These are phyloP conservation scores for Russula virescens DNA, from an alignment of 768 basidiomycete genomes.

Conservation along the genomic window DNA sequence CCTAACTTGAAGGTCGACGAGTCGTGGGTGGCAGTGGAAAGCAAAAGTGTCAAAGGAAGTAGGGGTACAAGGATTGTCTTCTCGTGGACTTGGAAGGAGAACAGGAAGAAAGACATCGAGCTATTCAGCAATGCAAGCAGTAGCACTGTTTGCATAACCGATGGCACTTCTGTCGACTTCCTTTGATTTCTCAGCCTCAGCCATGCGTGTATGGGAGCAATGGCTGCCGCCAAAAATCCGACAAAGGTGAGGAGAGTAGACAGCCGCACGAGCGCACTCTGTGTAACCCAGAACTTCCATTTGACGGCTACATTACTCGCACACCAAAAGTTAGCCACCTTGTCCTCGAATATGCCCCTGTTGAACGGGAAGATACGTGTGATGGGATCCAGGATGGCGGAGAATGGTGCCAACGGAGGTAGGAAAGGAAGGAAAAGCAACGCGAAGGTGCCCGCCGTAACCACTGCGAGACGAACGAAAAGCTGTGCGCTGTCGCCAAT, in stretches of 20 bases:
- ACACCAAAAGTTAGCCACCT: conserved; percentile 98
- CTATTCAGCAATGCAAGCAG: conserved; percentile 75
- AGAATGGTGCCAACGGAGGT: conserved; percentile 49
- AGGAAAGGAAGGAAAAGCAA: conserved; percentile 78
- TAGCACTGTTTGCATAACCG: conserved; percentile 61
- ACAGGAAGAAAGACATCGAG: conserved; percentile 90
- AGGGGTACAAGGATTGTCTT: conserved; percentile 86
- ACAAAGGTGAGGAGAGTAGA: conserved; percentile 61
- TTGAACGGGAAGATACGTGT: conserved; percentile 87
- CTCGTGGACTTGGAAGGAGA: conserved; percentile 96
- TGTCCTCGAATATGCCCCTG: conserved; percentile 90
- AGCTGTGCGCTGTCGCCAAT: conserved; percentile 34
- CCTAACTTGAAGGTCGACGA: conserved; percentile 66
- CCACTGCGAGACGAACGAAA: conserved; percentile 60
- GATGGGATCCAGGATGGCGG: conserved; percentile 55
- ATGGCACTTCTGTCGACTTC: conserved; percentile 27
- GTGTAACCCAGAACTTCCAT: conserved; percentile 57
- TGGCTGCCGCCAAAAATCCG: conserved; percentile 63
- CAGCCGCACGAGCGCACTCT: conserved; percentile 50
- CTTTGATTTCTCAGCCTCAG: conserved; percentile 29
- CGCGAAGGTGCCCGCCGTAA: conserved; percentile 57
- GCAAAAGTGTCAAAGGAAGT: conserved; percentile 73
- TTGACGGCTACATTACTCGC: conserved; percentile 85
- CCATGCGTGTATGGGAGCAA: conserved; percentile 38
- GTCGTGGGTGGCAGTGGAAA: conserved; percentile 45